phyloP scores from a whole-genome alignment of 345 rosid genomes.

The Citropsis articulata region DNA sequence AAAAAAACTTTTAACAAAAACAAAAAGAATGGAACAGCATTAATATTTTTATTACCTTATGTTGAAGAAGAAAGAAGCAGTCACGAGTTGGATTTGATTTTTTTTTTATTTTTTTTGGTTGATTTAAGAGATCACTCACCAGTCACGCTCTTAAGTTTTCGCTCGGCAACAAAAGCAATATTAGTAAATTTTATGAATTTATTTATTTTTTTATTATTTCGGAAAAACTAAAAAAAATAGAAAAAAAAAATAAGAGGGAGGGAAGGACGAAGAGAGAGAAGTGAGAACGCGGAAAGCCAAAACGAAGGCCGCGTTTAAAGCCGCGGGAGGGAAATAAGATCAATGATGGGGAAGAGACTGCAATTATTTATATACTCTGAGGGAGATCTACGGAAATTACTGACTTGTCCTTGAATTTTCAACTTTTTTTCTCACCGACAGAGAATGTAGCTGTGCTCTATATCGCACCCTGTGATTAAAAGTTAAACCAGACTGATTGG shows the following conservation, averaged over 20 bases:
- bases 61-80: not conserved
- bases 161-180: not conserved
- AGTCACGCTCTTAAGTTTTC: not conserved
- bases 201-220: not conserved
- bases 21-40: not conserved
- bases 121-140: conserved; percentile 9
- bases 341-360: not conserved
- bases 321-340: conserved; percentile 35
- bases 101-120: not conserved
- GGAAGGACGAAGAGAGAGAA: not conserved
- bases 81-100: conserved; percentile 8
- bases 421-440: conserved; percentile 27
- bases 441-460: not conserved
- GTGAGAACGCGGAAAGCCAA: conserved; percentile 25
- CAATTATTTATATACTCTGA: not conserved
- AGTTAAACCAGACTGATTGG: not conserved
- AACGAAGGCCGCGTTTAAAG: conserved; percentile 56
- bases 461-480: not conserved
- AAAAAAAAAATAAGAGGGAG: not conserved
- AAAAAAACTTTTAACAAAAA: not conserved
- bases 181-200: not conserved
- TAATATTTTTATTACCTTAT: not conserved
- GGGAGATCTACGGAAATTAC: not conserved
- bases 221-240: too few species aligned
- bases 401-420: conserved; percentile 7